Percentiles rank a stretch among this genome's conserved stretches.
phyloP scores from a whole-genome alignment of 768 basidiomycete genomes.

The Mycena venus region DNA sequence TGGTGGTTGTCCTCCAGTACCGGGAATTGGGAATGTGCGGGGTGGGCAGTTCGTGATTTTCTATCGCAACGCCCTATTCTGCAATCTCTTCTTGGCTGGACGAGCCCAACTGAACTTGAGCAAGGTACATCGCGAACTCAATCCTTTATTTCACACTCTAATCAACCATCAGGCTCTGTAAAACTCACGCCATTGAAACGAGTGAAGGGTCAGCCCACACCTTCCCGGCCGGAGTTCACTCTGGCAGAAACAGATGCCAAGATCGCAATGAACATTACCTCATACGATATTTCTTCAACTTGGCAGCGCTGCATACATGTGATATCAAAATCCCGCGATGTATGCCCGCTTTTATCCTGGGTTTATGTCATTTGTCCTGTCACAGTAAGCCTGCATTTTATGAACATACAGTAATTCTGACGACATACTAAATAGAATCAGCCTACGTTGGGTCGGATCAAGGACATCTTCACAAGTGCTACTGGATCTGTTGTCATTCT shows the following conservation, averaged over 20 bases:
- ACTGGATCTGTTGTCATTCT: no score
- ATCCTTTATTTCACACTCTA: no score
- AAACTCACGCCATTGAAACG: neutral
- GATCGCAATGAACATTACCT: neutral
- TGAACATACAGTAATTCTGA: no score
- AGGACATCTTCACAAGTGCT: neutral
- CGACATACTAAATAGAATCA: neutral
- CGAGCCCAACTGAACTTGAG: neutral
- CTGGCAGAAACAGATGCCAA: neutral
- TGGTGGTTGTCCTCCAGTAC: neutral
- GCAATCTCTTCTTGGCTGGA: constrained; percentile 11
- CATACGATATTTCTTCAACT: neutral
- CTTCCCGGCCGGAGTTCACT: neutral
- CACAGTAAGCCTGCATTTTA: no score
- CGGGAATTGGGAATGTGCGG: neutral
- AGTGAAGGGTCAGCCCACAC: neutral
- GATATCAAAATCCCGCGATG: neutral
- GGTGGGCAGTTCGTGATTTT: neutral
- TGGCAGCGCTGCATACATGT: neutral
- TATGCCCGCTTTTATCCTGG: neutral
- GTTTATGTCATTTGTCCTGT: neutral
- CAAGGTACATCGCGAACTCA: neutral
- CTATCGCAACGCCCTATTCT: neutral
- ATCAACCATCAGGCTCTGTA: neutral
- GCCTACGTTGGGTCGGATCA: neutral